Base-by-base conservation (phyloP, 257 asterid genomes). In the Ehretia macrophylla region DNA sequence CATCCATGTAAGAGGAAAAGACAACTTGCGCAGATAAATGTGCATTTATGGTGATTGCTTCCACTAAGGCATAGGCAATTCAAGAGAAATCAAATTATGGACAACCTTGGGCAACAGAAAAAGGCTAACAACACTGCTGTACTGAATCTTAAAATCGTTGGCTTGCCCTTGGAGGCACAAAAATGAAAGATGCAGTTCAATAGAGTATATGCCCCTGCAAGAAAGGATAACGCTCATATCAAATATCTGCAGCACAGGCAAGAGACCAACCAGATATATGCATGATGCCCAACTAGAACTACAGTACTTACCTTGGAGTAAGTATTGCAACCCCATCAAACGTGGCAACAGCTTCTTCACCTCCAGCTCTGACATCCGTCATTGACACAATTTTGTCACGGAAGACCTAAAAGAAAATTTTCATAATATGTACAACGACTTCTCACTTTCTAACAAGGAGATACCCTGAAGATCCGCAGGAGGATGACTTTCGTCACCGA, bases 101-200 rank as follows among this genome's bases (percentile, higher is more conserved):
- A 53, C 66, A 64, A 93, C 99, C 97, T 93, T 89, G 10, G 99
- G 97, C 78, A 93, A 70, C 87, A 88, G 79, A 64, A 93, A 93
- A 20, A 86, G 88, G 52, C 99, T 97, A 66, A 86, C 86, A 52
- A 93, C 87, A 42, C 99, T 93, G 88, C 95, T 86, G 70, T 93
- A 93, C 79, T 93, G 97, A 61, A 93, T 93, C 75, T 93, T 93
- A 74, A 93, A 93, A 77, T 93, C 97, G 57, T 83, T 93, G 39
- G 99, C 99, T 73, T 93, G 99, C 68, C 97, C 99, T 86, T 89
- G 99, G 58, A 93, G 87, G 38, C 92, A 95, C 79, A 93, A 63
- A 76, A 93, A 93, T 55, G 96, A 86, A 65, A 85, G 90, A 73
- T 93, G 99, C 72, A 93, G 99, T 62, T 86, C 97, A 53, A 93